phyloP scores from a whole-genome alignment of 1,284 basidiomycete species.

The Melampsora americana region DNA sequence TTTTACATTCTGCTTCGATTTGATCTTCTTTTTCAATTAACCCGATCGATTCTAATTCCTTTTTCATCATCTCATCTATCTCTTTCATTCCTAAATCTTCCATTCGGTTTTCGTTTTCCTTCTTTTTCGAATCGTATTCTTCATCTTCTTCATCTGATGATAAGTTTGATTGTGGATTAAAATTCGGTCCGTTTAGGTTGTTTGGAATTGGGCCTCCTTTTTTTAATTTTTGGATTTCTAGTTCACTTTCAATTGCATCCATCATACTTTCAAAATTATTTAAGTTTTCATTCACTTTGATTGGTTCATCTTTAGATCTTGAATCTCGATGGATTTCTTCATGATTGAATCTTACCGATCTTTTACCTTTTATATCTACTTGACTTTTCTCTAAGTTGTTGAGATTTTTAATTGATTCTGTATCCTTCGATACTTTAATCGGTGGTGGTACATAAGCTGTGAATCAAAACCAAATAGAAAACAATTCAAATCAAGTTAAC shows the following conservation, averaged over 20 bases:
- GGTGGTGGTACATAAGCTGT: slow-evolving; percentile 19
- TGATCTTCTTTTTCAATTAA: slow-evolving; percentile 65
- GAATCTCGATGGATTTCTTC: not conserved
- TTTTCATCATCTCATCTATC: slow-evolving; percentile 76
- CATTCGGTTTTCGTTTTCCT: no score
- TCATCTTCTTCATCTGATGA: slow-evolving; percentile 25
- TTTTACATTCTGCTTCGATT: slow-evolving; percentile 83
- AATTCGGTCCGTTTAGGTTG: not conserved
- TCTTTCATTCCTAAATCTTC: slow-evolving; percentile 63
- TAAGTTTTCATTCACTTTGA: slow-evolving; percentile 56
- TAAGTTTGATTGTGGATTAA: slow-evolving; percentile 33
- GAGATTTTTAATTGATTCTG: not conserved
- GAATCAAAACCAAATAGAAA: no score
- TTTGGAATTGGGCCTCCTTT: slow-evolving; percentile 32
- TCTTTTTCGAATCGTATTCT: slow-evolving; percentile 55
- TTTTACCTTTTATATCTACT: slow-evolving; percentile 4
- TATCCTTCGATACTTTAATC: not conserved
- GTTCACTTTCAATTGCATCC: slow-evolving; percentile 84
- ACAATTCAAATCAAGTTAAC: no score
- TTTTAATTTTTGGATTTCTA: slow-evolving; percentile 55
- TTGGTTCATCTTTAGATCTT: not conserved
- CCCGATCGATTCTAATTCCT: slow-evolving; percentile 64
- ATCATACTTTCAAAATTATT: slow-evolving; percentile 90
- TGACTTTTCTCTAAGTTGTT: not conserved
- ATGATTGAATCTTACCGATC: not conserved